A percentile compares a stretch with the other conserved stretches of the same genome.
These are phyloP conservation scores for Tylopilus sp. DNA, from an alignment of 768 basidiomycete species.

Conservation along the genomic window DNA sequence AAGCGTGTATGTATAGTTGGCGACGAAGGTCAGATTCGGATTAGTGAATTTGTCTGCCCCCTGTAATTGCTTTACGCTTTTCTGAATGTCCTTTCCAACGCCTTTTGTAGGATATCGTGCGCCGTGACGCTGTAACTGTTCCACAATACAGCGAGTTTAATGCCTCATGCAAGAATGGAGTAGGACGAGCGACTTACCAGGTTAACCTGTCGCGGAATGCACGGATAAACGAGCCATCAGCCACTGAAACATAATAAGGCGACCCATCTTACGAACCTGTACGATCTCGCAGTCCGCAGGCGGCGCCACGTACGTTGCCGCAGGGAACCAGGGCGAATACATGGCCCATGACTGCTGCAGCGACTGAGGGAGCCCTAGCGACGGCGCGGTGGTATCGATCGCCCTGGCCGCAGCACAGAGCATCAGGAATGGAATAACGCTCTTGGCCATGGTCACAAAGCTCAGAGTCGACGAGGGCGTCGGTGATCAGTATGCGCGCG, in stretches of 20 bases:
- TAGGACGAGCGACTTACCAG: too few relatives aligned
- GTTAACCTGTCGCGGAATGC: too few relatives aligned
- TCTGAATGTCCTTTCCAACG: slow-evolving; percentile 37
- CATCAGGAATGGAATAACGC: too few relatives aligned
- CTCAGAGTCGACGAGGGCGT: too few relatives aligned
- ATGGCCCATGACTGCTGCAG: slow-evolving; percentile 45
- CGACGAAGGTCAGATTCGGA: slow-evolving; percentile 48
- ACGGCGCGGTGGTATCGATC: slow-evolving; percentile 10
- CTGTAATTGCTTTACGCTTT: slow-evolving; percentile 52
- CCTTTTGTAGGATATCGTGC: slow-evolving; percentile 65
- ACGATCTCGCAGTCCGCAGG: slow-evolving; percentile 46
- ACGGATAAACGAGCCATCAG: too few relatives aligned
- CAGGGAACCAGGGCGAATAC: slow-evolving; percentile 56
- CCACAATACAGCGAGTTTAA: too few relatives aligned
- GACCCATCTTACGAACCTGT: slow-evolving; percentile 55
- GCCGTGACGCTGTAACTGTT: too few relatives aligned
- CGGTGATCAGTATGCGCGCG: too few relatives aligned
- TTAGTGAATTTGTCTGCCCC: slow-evolving; percentile 42
- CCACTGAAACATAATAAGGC: too few relatives aligned
- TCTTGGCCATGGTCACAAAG: too few relatives aligned
- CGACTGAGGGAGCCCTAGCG: slow-evolving; percentile 4
- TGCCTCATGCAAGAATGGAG: too few relatives aligned
- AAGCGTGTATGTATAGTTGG: slow-evolving; percentile 54
- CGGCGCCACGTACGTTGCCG: slow-evolving; percentile 39
- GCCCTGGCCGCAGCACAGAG: too few relatives aligned